Evolutionary conservation across 805 yeast species (phyloP), one percentile per base, ranked within the genome.

Genomic region (Candida suzukii): DNA sequence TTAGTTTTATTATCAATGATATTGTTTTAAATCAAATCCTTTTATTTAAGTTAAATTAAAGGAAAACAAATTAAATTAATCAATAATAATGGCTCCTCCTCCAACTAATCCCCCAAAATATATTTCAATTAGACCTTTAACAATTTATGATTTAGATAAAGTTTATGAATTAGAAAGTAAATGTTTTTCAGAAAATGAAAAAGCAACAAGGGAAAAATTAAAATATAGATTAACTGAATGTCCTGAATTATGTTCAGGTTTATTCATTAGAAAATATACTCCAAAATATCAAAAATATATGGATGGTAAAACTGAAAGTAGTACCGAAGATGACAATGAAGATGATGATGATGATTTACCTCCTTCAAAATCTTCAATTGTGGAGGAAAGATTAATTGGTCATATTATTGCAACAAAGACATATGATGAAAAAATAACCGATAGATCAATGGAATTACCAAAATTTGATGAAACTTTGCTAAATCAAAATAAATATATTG

Each of bases 201-300:
- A 95, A 43, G 81, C 86, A 35, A 58, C 85, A 12, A 55, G 54
- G n/a, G 87, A 79, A 39, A 80, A 74, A 48, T 61, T 78, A 41
- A 66, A 64, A 48, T 91, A 86, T 66, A 73, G 97, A 51, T 69
- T 91, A 47, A 71, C 72, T 1, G 78, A 68, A 4, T 90, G 97
- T 58, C 98, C 98, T 10, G 99, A 91, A 60, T 73, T 91, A 43
- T 79, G 93, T 49, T 78, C 90, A 6, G 98, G 98, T 2, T 70
- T 93, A 42, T 93, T 91, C 55, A 70, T 88, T 39, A 71, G 96
- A 56, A 77, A 77, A 42, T 83, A 83, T 61, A 67, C 56, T 25
- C 63, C 67, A 52, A 62, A 62, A 46, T 71, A 66, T 53, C 63
- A 64, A 40, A 66, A 71, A 13, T 59, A 65, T 39, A 66, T 66